A percentile compares a stretch with the other conserved stretches of the same genome.
These are phyloP conservation scores for Cercis canadensis DNA, from an alignment of 306 rosid genomes.

Conservation along the genomic window DNA sequence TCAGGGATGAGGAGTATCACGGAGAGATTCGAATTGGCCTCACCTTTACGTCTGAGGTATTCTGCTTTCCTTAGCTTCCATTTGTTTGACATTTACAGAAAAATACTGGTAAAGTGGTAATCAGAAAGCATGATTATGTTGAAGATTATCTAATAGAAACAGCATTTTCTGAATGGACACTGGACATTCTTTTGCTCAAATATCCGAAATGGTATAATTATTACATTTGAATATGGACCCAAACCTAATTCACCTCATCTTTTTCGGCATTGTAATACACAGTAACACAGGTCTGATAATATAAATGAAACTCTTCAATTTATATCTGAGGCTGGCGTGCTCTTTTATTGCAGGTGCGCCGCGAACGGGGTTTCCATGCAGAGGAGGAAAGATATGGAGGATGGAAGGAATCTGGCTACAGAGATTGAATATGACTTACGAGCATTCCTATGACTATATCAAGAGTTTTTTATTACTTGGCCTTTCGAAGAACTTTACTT, in stretches of 20 bases:
- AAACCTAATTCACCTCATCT: too few species aligned
- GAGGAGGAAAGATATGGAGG: constrained; percentile 60
- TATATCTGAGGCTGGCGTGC: not conserved
- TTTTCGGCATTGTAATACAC: too few species aligned
- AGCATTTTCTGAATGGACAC: too few species aligned
- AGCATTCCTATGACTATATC: not conserved
- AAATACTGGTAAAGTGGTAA: not conserved
- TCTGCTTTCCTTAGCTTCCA: not conserved
- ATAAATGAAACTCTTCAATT: not conserved
- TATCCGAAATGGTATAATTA: not conserved
- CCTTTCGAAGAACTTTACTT: too few species aligned
- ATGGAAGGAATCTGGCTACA: constrained; percentile 63
- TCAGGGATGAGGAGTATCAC: constrained; percentile 56
- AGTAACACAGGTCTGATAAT: not conserved
- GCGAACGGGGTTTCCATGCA: not conserved
- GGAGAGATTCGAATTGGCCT: constrained; percentile 69
- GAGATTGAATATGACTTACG: constrained; percentile 12
- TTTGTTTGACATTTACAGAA: not conserved
- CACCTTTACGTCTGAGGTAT: constrained; percentile 55
- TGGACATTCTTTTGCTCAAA: not conserved
- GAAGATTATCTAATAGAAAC: not conserved
- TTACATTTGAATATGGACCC: not conserved
- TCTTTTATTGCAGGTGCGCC: not conserved
- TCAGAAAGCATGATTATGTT: not conserved
- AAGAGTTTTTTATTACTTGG: too few species aligned